Evolutionary conservation across 2,329 filamentous ascomycete genomes (phyloP), one percentile per base, ranked within the genome.

Genomic region (Penicillium sp.): DNA sequence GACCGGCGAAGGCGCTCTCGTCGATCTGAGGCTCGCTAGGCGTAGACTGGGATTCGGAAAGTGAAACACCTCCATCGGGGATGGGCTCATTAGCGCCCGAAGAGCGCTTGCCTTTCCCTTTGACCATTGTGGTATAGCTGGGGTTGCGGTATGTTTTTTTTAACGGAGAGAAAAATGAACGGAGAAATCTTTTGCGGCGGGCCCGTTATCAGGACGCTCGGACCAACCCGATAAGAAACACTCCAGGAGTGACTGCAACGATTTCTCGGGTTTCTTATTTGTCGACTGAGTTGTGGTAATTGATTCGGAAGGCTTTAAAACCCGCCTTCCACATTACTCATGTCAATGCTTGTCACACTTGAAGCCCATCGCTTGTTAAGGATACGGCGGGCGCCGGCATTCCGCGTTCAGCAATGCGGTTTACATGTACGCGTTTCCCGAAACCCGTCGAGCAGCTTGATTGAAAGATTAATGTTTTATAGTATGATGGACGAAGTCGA

Each of bases 401-500:
- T 57, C 16, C 67, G 54, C 53, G 55, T 64, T 62, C 67, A 66
- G 62, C 66, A 71, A 74, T 67, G 69, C 63, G 58, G 62, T 49
- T 66, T 73, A 53, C 71, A 77, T 64, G 79, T 81, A 74, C 63
- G 69, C 33, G 39, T 49, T 42, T 46, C 45, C 27, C 7, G 31
- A 39, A 55, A 4, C 55, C 46, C 45, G 26, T 33, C 37, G 14
- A 24, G 19, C 52, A 29, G 43, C 39, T 52, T 24, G 44, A 54
- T 37, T 46, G 54, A 53, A 49, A 21, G 46, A 49, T 57, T 68
- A 35, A 65, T 35, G 33, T 24, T 21, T 58, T 24, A 9, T 49
- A 87, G 83, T 73, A 72, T 62, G 84, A 88, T 74, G 77, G 80
- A 46, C 78, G 85, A 62, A 81, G 78, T 67, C 81, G 88, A 61